Evolutionary conservation across 495 filamentous ascomycete species (phyloP), one percentile per base, ranked within the genome.

Genomic region (Staphylotrichum longicolle): DNA sequence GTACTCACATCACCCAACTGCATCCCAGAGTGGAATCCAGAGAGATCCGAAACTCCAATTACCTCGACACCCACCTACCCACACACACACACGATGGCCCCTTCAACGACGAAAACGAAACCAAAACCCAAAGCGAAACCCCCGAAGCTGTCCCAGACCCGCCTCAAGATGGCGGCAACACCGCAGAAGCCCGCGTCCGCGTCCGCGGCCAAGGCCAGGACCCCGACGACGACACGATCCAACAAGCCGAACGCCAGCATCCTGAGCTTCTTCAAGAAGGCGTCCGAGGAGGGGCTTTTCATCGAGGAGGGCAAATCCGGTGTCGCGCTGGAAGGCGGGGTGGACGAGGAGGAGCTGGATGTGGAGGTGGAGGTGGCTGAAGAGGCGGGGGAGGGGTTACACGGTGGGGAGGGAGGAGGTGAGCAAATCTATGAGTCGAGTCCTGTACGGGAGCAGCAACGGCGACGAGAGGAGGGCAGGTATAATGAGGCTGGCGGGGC

Each of bases 201-300:
- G 1, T 44, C 40, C 11, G 30, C 49, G 41, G 34, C 27, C 15
- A 60, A 53, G n/a, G 20, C 62, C 5, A 72, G 64, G 47, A 77
- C 70, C 32, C 44, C 68, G 10, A 27, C 20, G 10, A 27, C 20
- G 20, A 27, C 20, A 27, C 20, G 20, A 27, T 27, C 20, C 20
- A 27, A 27, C 20, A 63, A 63, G 40, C 62, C 80, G 6, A 95
- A 94, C 72, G 78, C 77, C 10, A 96, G 86, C 64, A 95, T 96
- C 51, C 70, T 92, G 60, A 88, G 75, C 61, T 94, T 91, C 71
- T 94, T 94, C 75, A 87, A 90, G 75, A 94, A 91, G 72, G 78
- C 83, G 0, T 83, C 88, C 7, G 68, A 77, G 20, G 70, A 75
- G 34, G 49, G 49, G 39, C 63, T 75, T 3, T 75, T 75, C 59